Evolutionary conservation across 1,284 basidiomycete species (phyloP).

Genomic region (Xerocomus amazonicus): DNA sequence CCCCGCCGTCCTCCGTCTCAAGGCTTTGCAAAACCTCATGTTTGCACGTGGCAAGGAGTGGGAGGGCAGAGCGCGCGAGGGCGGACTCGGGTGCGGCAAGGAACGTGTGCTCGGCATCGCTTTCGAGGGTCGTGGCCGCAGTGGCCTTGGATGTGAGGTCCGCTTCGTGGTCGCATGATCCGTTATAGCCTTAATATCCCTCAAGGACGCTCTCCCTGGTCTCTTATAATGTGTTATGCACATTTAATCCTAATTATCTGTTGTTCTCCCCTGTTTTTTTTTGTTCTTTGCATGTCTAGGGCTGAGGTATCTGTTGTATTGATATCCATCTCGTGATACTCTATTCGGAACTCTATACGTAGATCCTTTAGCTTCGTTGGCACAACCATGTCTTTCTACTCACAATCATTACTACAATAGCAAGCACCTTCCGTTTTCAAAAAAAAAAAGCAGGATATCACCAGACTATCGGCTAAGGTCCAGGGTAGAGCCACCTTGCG

Average conservation of each 20-base stretch:
- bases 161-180: conserved; percentile 33
- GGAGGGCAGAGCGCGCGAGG: conserved; percentile 46
- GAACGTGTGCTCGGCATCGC: conserved; percentile 56
- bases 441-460: no score
- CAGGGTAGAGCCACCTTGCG: conserved; percentile 36
- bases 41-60: conserved; percentile 39
- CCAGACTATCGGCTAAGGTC: conserved; percentile 34
- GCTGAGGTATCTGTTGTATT: conserved; percentile 23
- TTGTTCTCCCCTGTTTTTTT: background rate
- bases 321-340: conserved; percentile 28
- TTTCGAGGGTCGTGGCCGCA: conserved; percentile 55
- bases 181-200: conserved; percentile 2
- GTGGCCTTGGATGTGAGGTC: conserved; percentile 42
- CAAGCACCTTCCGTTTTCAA: no score
- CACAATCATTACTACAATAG: no score
- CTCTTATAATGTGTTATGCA: conserved; percentile 31
- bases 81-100: conserved; percentile 47
- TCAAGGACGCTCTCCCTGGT: background rate
- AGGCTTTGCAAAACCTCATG: conserved; percentile 53
- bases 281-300: background rate
- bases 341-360: conserved; percentile 1
- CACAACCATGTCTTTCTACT: no score
- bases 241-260: conserved; percentile 33
- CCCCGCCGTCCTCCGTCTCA: conserved; percentile 52
- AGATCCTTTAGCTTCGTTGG: background rate